Base-by-base conservation (phyloP, 331 rosid species). In the Pyrus hybrid region DNA sequence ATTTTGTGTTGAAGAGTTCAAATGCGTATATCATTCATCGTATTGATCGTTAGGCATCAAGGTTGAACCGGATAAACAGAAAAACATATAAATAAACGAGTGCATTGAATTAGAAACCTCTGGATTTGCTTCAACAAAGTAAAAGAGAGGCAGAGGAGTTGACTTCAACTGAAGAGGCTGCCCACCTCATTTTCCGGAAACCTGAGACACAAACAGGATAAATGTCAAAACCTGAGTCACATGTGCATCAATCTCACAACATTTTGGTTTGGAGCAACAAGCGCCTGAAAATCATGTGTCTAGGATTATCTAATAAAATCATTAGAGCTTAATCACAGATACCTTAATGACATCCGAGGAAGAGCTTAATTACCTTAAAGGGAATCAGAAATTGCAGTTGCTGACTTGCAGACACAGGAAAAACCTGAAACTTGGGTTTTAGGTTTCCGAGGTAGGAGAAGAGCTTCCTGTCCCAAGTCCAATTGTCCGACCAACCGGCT, bases 21-120 rank as follows among this genome's bases (percentile, higher is more conserved):
- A 35, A 62, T 7, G 20, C 63, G 6, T 64, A 29, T 4, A 35
- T 33, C n/a, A 16, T 9, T 57, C 16, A 0, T 56, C 17, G 18
- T 23, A 23, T 33, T 21, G 5, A 5, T 43, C 51, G 2, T 7
- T 6, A 71, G n/a, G 26, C 33, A 32, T 56, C 12, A 9, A 0
- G n/a, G 62, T 72, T n/a, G 29, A n/a, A 23, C 57, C 51, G 10
- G 29, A 13, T 45, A 58, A 22, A 67, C 0, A 79, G 22, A 16
- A 22, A 60, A 53, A 23, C 17, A 45, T 53, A 70, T 17, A 51
- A 67, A n/a, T 22, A 14, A 71, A 66, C 56, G 13, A 60, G 62
- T 21, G 57, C 28, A 72, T 68, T 47, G n/a, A n/a, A n/a, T 6
- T 13, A 45, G 63, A 74, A 54, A 89, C 91, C 90, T 85, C 63